These are phyloP conservation scores for Fraxinus paxiana DNA, from an alignment of 305 asterid genomes.

Conservation along the genomic window DNA sequence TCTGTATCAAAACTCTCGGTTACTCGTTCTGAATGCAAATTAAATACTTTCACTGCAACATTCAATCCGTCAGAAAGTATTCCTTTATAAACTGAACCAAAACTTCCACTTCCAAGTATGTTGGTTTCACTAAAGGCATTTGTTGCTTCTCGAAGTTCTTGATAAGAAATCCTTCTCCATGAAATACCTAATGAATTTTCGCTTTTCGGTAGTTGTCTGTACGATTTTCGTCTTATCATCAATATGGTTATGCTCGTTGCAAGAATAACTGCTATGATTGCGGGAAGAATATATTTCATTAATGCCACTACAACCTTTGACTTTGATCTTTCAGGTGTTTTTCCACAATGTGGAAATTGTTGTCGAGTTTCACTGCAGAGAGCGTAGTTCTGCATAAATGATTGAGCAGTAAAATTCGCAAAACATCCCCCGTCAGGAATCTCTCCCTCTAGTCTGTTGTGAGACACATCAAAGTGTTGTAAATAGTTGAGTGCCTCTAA, in stretches of 20 bases:
- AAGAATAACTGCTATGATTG: not conserved
- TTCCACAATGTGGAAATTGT: not conserved
- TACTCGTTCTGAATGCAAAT: not conserved
- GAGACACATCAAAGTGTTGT: not conserved
- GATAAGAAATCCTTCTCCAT: not conserved
- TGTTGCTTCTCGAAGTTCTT: not conserved
- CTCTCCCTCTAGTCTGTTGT: not conserved
- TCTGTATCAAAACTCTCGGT: not conserved
- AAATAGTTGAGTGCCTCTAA: not conserved
- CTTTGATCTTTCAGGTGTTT: not conserved
- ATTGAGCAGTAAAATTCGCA: not conserved
- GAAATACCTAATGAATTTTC: not conserved
- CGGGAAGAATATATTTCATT: not conserved
- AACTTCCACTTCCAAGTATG: constrained; percentile 4
- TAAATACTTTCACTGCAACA: not conserved
- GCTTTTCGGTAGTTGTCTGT: not conserved
- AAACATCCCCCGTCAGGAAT: not conserved
- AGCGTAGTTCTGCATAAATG: constrained; percentile 5
- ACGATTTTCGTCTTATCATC: not conserved
- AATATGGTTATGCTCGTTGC: not conserved
- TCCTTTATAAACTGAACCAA: not conserved
- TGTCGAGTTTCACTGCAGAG: constrained; percentile 6
- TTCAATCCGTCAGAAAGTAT: not conserved
- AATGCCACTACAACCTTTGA: not conserved
- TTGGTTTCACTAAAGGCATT: not conserved